A percentile compares a stretch with the other conserved stretches of the same genome.
Evolutionary conservation across 2,329 filamentous ascomycete species (phyloP).

Genomic region (Pseudogymnoascus sp.): DNA sequence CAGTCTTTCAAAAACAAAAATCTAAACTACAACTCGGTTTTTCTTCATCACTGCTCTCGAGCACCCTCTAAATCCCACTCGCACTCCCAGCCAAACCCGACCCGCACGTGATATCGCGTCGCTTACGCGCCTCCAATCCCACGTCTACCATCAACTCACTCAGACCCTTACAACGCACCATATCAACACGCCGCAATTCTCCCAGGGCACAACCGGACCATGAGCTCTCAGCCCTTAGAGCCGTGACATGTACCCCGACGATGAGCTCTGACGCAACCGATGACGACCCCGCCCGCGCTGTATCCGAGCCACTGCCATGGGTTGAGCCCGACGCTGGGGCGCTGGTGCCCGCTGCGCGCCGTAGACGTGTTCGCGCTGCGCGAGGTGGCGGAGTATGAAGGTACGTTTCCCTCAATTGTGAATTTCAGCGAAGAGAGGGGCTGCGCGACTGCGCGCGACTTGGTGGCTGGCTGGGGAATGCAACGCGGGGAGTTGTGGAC

Average conservation of each 20-base stretch:
- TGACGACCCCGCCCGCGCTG: constrained; percentile 27
- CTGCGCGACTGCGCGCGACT: neutral
- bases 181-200: neutral
- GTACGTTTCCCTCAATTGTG: constrained; percentile 29
- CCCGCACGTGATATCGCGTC: neutral
- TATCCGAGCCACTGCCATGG: constrained; percentile 59
- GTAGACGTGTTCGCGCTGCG: constrained; percentile 43
- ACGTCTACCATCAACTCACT: neutral
- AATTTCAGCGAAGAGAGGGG: neutral
- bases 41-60: neutral
- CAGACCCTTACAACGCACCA: neutral
- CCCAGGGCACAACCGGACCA: neutral
- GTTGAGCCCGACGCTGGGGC: constrained; percentile 52
- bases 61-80: neutral
- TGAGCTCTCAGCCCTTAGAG: neutral
- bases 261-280: constrained; percentile 9
- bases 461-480: neutral
- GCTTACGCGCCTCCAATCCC: neutral
- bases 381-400: constrained; percentile 44
- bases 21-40: neutral
- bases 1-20: neutral
- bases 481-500: neutral
- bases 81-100: neutral
- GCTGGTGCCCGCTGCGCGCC: constrained; percentile 50
- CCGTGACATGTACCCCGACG: constrained; percentile 6